Evolutionary conservation across 306 rosid species (phyloP).

Genomic region (Erythrophleum fordii): DNA sequence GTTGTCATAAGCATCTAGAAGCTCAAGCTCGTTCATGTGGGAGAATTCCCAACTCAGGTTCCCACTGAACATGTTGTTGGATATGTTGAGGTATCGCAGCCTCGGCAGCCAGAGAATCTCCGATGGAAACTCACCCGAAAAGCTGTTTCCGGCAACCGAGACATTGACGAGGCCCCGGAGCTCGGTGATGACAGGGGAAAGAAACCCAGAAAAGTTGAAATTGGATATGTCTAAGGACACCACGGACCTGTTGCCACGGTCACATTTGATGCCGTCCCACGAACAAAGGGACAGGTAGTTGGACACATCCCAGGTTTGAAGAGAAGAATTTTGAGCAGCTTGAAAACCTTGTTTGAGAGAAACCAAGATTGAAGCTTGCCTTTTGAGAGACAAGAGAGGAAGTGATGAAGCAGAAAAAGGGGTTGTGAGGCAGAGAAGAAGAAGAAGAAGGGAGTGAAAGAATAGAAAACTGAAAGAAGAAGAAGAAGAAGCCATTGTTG

Average conservation of each 20-base stretch:
- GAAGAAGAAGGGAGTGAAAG: conserved; percentile 26
- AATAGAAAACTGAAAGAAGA: conserved; percentile 40
- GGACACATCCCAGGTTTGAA: conserved; percentile 61
- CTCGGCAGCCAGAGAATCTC: conserved; percentile 50
- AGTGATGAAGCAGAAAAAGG: conserved; percentile 50
- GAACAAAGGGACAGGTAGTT: conserved; percentile 67
- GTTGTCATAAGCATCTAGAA: conserved; percentile 79
- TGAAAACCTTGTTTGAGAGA: conserved; percentile 68
- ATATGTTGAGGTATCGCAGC: conserved; percentile 72
- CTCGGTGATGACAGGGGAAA: conserved; percentile 64
- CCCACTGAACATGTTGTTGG: conserved; percentile 76
- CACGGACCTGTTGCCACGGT: conserved; percentile 49
- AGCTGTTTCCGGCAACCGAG: conserved; percentile 56
- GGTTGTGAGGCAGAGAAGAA: conserved; percentile 42
- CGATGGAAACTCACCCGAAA: conserved; percentile 56
- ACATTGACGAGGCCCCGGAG: conserved; percentile 54
- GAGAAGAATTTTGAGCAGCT: conserved; percentile 42
- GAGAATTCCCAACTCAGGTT: conserved; percentile 61
- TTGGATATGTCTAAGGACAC: conserved; percentile 71
- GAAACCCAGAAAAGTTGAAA: conserved; percentile 66
- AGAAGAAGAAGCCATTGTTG: conserved; percentile 46
- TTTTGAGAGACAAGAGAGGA: conserved; percentile 48
- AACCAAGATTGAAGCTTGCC: conserved; percentile 76
- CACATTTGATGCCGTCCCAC: conserved; percentile 79
- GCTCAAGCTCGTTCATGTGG: conserved; percentile 46